These are phyloP conservation scores for Candida pini DNA, from an alignment of 805 yeast species.

Conservation along the genomic window DNA sequence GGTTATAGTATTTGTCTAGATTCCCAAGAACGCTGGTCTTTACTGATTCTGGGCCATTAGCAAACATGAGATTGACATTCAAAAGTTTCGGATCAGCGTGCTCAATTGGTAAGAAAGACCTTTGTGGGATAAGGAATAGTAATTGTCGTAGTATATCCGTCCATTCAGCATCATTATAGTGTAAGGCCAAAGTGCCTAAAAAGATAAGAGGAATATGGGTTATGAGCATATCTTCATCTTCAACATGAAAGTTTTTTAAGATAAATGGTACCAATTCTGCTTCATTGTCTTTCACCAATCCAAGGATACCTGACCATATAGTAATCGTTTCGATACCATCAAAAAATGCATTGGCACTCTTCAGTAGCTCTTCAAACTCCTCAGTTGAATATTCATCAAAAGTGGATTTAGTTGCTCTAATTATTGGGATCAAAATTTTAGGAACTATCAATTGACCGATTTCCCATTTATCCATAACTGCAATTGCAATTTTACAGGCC, in stretches of 20 bases:
- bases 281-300: constrained; percentile 34
- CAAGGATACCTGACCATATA: constrained; percentile 67
- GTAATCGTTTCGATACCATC: constrained; percentile 78
- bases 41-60: constrained; percentile 12
- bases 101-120: constrained; percentile 54
- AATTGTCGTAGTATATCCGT: constrained; percentile 36
- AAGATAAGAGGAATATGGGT: constrained; percentile 72
- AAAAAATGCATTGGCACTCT: constrained; percentile 63
- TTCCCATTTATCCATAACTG: constrained; percentile 93
- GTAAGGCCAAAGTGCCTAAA: constrained; percentile 36
- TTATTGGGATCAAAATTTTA: constrained; percentile 56
- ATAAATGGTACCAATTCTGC: constrained; percentile 53
- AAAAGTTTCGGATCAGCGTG: constrained; percentile 28
- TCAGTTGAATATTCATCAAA: constrained; percentile 16
- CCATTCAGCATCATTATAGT: constrained; percentile 27
- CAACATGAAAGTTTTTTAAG: constrained; percentile 59
- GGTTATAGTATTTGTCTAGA: constrained; percentile 13
- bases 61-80: constrained; percentile 3
- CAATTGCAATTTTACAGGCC: constrained; percentile 59
- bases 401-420: constrained; percentile 40
- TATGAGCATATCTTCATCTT: constrained; percentile 81
- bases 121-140: constrained; percentile 53
- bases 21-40: constrained; percentile 6
- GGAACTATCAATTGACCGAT: constrained; percentile 76
- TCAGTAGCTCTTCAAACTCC: constrained; percentile 41